Percentiles rank a stretch among this genome's conserved stretches.
Conservation (phyloP, 2,329 filamentous ascomycete genomes). For the Didymella keratinophila region DNA sequence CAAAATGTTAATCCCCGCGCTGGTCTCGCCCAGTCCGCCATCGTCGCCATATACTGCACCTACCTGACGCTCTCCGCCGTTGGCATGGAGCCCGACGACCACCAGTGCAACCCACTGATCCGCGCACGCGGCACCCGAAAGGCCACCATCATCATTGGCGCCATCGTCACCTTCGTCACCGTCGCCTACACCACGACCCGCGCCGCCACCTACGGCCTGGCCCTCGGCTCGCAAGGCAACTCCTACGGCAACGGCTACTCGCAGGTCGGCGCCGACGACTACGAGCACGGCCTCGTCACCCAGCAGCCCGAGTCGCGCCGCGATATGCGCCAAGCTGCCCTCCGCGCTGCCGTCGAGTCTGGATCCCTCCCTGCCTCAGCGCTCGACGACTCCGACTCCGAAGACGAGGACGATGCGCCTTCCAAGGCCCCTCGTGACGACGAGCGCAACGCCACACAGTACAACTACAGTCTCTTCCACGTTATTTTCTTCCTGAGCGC, state of each 20-base stretch:
- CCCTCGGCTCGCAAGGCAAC: constrained; percentile 69
- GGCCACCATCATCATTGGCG: constrained; percentile 89
- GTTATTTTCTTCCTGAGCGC: constrained; percentile 97
- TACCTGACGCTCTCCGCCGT: constrained; percentile 98
- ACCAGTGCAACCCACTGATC: constrained; percentile 91
- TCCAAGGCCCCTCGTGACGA: constrained; percentile 75
- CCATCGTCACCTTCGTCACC: constrained; percentile 94
- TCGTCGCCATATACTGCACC: constrained; percentile 97
- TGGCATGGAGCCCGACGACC: constrained; percentile 96
- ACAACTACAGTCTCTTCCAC: constrained; percentile 96
- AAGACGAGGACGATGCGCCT: constrained; percentile 67
- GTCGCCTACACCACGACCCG: constrained; percentile 97
- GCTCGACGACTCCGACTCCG: constrained; percentile 74
- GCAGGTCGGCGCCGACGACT: constrained; percentile 71
- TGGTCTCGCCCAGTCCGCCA: constrained; percentile 94
- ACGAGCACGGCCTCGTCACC: constrained; percentile 85
- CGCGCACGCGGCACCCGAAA: constrained; percentile 86
- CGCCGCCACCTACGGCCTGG: constrained; percentile 88
- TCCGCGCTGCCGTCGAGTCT: constrained; percentile 90
- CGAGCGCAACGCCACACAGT: constrained; percentile 87
- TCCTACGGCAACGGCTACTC: constrained; percentile 62
- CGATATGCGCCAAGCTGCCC: constrained; percentile 91
- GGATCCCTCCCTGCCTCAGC: constrained; percentile 92
- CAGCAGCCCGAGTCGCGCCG: constrained; percentile 81
- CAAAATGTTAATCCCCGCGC: constrained; percentile 94